Base-by-base conservation (phyloP, 768 basidiomycete genomes). In the Lactarius hengduanensis region DNA sequence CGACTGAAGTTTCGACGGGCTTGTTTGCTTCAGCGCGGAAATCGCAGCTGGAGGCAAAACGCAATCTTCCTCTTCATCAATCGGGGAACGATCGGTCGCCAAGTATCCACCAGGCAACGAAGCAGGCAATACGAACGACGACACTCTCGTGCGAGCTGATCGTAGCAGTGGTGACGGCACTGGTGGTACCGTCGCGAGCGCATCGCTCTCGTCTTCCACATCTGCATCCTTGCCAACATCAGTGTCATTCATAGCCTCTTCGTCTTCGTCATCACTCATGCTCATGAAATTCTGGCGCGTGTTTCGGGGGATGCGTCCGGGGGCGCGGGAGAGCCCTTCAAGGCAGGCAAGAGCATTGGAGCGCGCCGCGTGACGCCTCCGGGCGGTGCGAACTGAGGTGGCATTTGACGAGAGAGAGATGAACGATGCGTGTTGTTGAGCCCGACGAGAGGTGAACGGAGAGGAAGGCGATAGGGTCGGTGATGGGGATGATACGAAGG, bases 251-350 rank as follows among this genome's bases (percentile, higher is more conserved):
- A 65, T 63, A 16, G 53, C 63, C 10, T 76, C 79, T 5, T 82
- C 82, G 58, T 83, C 83, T 28, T 87, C 87, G 66, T 88, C 86
- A 69, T 89, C 88, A 60, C 79, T 82, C 81, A 87, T 83, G 77
- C 79, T 85, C 84, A 88, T 89, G 70, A 89, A 89, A 73, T 88
- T 87, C 34, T 74, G 74, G 11, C 74, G 73, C 22, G 69, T 45
- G 6, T 69, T n/a, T 34, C 71, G 59, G 1, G 72, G 57, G 7
- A 72, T 64, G 26, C 74, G 74, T 64, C 69, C 65, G 36, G 66
- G 73, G 6, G 66, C 71, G 36, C 72, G 67, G 1, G 73, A 74
- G 38, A 82, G 82, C 18, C 88, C 88, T 69, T 90, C 89, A 30
- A 90, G 81, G 32, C 82, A 78, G 0, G 87, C 88, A 8, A 90